Base-by-base conservation (phyloP, 345 rosid species). In the Salix dunnii region DNA sequence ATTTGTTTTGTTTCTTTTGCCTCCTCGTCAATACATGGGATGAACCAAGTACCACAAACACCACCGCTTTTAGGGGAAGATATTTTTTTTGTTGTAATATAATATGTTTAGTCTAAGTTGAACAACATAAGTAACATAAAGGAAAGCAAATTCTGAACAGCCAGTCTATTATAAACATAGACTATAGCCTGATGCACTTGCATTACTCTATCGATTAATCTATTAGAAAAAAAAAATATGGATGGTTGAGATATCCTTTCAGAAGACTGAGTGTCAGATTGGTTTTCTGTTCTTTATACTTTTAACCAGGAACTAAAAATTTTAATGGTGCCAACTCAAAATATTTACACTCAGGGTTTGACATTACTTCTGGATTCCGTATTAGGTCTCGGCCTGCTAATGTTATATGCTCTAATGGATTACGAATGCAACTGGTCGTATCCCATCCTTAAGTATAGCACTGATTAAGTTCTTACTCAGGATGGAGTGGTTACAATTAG, bases 161-260 rank as follows among this genome's bases (percentile, higher is more conserved):
- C 64, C 9, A 66, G 36, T 13, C 70, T 3, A 35, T 6, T 16
- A 31, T 4, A 51, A 23, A 33, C 38, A 36, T n/a, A 4, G 53
- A 16, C 78, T 5, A 35, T 53, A 25, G n/a, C 35, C 7, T 5
- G 38, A 71, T 20, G 23, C 18, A 2, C 63, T 31, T 35, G 25
- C 18, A 60, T 38, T 62, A 42, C 43, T 42, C 13, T 36, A 17
- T 23, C 4, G 20, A 43, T 49, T 67, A 25, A 9, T 53, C 18
- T 67, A 35, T 36, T 14, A 20, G 48, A 53, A 53, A 25, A 53
- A 53, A 25, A 46, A 23, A 67, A 18, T 3, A 55, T 62, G 2
- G 55, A 53, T 27, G 18, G 78, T 38, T 75, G 78, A 75, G 27
- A 25, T 53, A 53, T 67, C 78, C 33, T 35, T 67, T 49, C 51